phyloP scores from a whole-genome alignment of 768 basidiomycete genomes.

The Russula ochroleuca region DNA sequence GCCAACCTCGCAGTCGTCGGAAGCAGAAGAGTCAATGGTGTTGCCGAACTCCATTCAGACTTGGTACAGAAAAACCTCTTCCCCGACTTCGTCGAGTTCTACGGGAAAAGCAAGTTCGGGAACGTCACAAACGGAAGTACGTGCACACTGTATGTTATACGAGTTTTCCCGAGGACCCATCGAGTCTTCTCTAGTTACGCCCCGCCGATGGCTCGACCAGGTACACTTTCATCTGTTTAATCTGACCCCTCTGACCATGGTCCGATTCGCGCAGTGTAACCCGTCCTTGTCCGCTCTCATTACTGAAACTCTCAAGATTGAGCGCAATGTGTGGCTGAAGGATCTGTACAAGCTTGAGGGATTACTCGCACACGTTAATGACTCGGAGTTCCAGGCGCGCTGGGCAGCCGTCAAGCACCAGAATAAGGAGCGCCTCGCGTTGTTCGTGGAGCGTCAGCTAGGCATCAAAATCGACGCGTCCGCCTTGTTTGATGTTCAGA shows the following conservation, averaged over 20 bases:
- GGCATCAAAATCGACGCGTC: slow-evolving; percentile 68
- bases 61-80: slow-evolving; percentile 79
- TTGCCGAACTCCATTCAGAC: slow-evolving; percentile 92
- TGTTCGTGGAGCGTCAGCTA: slow-evolving; percentile 65
- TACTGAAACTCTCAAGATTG: slow-evolving; percentile 69
- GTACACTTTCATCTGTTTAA: slow-evolving; percentile 31
- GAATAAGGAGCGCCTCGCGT: slow-evolving; percentile 87
- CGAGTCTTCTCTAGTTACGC: slow-evolving; percentile 60
- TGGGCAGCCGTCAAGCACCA: slow-evolving; percentile 84
- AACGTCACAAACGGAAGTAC: slow-evolving; percentile 92
- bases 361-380: slow-evolving; percentile 66
- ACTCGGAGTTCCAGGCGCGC: slow-evolving; percentile 67
- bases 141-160: slow-evolving; percentile 26
- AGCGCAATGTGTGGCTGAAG: slow-evolving; percentile 80
- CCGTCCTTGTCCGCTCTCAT: slow-evolving; percentile 82
- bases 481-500: slow-evolving; percentile 90
- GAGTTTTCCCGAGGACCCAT: not conserved
- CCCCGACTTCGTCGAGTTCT: slow-evolving; percentile 92
- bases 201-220: slow-evolving; percentile 89
- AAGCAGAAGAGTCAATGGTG: slow-evolving; percentile 88
- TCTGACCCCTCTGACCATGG: slow-evolving; percentile 26
- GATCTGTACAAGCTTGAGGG: slow-evolving; percentile 73
- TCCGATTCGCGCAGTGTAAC: slow-evolving; percentile 57
- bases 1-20: slow-evolving; percentile 89
- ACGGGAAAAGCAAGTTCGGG: slow-evolving; percentile 82